Evolutionary conservation across 495 filamentous ascomycete species (phyloP), one percentile per base, ranked within the genome.

Genomic region (Aspergillus nanangensis): DNA sequence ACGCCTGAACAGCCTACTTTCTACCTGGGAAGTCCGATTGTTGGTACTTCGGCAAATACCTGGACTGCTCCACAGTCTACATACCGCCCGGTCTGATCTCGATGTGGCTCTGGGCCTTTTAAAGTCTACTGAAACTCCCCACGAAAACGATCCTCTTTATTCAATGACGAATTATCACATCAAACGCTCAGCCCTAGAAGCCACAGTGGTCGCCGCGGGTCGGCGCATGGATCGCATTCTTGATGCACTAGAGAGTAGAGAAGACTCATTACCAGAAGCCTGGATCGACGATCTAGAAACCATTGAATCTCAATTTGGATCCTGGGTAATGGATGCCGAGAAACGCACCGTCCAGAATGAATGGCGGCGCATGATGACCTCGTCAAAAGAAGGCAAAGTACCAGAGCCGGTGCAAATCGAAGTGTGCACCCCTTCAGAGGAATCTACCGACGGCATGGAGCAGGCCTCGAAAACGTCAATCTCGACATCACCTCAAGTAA

Each of bases 271-370:
- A 8, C 93, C 93, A 0, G 88, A 95, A 24, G 56, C 66, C 15
- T 98, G 94, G 94, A 79, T 96, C 37, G 88, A 91, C 45, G 74
- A 82, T 5, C 78, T 97, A 55, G 94, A 97, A 58, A 60, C 63
- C 0, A 65, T 96, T 11, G 94, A 98, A 56, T 72, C 78, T 9
- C 78, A 85, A n/a, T 95, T 90, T 65, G 77, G 80, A 7, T 70
- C 78, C 11, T 97, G 93, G 94, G 81, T 80, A 11, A 77, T 80
- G 14, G 67, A 80, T 42, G 69, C 68, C 33, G 72, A 74, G 45
- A 60, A 61, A 41, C 61, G 66, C 25, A 61, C 66, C 21, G 54
- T 78, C 23, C 67, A 70, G 17, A 72, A 63, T 15, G 76, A 74
- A 50, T 70, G 67, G 63, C 53, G 56, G 23, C 60, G 56, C 29